phyloP scores from a whole-genome alignment of 2,329 filamentous ascomycete species.

The Harringtonia aguacate region DNA sequence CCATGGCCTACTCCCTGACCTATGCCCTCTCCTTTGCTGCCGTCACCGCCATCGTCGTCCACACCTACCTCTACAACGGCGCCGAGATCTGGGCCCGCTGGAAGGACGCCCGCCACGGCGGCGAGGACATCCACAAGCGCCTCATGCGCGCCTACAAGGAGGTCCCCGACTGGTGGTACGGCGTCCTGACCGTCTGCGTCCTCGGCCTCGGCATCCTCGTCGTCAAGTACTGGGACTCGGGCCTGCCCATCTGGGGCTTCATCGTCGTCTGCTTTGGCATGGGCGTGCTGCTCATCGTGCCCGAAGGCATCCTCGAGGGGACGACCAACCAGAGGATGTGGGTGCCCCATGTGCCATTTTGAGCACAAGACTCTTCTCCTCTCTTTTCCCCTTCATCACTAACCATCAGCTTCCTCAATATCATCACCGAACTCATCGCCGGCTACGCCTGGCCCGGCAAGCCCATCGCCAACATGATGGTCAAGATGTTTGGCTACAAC shows the following conservation, averaged over 20 bases:
- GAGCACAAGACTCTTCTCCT: no score
- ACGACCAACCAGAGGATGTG: constrained; percentile 24
- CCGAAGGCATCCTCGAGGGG: constrained; percentile 30
- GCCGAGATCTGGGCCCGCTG: constrained; percentile 38
- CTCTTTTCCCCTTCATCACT: neutral
- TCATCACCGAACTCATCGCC: constrained; percentile 37
- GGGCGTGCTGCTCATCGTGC: constrained; percentile 29
- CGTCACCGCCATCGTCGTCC: constrained; percentile 40
- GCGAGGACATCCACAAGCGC: constrained; percentile 30
- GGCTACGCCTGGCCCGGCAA: constrained; percentile 29
- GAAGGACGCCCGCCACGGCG: constrained; percentile 20
- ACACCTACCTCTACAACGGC: constrained; percentile 40
- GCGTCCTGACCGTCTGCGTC: constrained; percentile 12
- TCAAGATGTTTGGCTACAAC: constrained; percentile 27
- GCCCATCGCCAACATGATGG: constrained; percentile 34
- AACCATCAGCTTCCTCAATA: constrained; percentile 28
- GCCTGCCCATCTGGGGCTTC: constrained; percentile 16
- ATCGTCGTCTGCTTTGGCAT: constrained; percentile 33
- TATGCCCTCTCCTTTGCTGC: constrained; percentile 47
- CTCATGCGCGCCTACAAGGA: constrained; percentile 34
- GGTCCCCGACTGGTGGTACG: constrained; percentile 32
- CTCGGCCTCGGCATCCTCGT: constrained; percentile 19
- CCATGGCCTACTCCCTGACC: constrained; percentile 36
- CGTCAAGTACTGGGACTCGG: constrained; percentile 18
- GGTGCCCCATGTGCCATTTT: neutral